Conservation (phyloP, 805 yeast species). For the Kuraishia borneana region DNA sequence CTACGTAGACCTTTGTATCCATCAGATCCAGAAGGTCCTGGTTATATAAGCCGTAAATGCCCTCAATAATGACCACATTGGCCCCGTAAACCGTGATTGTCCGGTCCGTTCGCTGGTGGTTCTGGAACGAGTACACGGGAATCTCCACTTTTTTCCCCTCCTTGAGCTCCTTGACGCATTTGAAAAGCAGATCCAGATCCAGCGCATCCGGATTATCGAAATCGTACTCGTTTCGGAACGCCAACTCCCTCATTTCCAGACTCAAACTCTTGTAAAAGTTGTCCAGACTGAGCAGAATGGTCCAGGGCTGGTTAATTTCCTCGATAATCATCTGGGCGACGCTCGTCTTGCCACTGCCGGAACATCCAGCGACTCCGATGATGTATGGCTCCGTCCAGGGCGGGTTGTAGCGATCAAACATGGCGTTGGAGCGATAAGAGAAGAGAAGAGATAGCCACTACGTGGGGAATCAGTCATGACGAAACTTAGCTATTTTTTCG, state of each 20-base stretch:
- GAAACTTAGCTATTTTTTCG: too few species aligned
- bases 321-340: conserved; percentile 77
- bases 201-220: conserved; percentile 82
- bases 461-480: too few species aligned
- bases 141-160: conserved; percentile 58
- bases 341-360: conserved; percentile 91
- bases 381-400: conserved; percentile 88
- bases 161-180: conserved; percentile 55
- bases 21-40: conserved; percentile 57
- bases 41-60: conserved; percentile 75
- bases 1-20: conserved; percentile 85
- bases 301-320: conserved; percentile 83
- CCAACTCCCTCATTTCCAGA: conserved; percentile 46
- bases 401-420: conserved; percentile 36
- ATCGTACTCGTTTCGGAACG: conserved; percentile 64
- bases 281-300: conserved; percentile 79
- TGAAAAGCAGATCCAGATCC: conserved; percentile 63
- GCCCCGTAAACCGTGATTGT: conserved; percentile 83
- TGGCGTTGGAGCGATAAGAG: conserved; percentile 3
- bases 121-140: conserved; percentile 58
- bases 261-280: conserved; percentile 78
- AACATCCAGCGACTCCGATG: conserved; percentile 78
- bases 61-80: conserved; percentile 86
- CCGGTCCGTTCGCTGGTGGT: conserved; percentile 51
- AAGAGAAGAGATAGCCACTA: not conserved